phyloP scores from a whole-genome alignment of 148 eudicot species.

The Fagopyrum homotropicum region DNA sequence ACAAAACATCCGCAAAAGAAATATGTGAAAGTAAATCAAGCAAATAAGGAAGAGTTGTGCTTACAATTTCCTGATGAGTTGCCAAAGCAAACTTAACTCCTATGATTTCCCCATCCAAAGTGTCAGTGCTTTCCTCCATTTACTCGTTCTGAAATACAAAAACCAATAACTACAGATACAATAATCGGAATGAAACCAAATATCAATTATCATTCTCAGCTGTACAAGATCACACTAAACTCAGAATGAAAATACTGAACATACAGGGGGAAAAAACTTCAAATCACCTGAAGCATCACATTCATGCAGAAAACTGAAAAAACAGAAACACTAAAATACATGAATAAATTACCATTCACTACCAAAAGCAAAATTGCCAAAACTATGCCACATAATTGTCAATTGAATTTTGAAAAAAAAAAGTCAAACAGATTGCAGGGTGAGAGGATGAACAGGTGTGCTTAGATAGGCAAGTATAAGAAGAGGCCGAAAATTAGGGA shows the following conservation, averaged over 20 bases:
- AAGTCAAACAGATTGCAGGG: background rate
- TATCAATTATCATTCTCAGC: background rate
- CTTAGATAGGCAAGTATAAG: background rate
- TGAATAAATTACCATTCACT: background rate
- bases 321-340: background rate
- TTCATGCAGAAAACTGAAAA: background rate
- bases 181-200: background rate
- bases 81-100: conserved; percentile 61
- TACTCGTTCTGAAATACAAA: background rate
- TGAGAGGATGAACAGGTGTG: background rate
- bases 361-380: background rate
- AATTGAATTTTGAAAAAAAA: background rate
- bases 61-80: conserved; percentile 56
- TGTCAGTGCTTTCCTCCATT: conserved; percentile 40
- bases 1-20: background rate
- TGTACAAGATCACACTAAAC: background rate
- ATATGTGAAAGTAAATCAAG: background rate
- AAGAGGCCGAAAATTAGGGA: background rate
- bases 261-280: too few species aligned
- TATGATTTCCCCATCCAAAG: conserved; percentile 47
- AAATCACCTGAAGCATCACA: too few species aligned
- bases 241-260: background rate
- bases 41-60: conserved; percentile 15
- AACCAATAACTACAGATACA: background rate
- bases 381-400: background rate